Base-by-base conservation (phyloP, 345 rosid species). In the Acer negundo region DNA sequence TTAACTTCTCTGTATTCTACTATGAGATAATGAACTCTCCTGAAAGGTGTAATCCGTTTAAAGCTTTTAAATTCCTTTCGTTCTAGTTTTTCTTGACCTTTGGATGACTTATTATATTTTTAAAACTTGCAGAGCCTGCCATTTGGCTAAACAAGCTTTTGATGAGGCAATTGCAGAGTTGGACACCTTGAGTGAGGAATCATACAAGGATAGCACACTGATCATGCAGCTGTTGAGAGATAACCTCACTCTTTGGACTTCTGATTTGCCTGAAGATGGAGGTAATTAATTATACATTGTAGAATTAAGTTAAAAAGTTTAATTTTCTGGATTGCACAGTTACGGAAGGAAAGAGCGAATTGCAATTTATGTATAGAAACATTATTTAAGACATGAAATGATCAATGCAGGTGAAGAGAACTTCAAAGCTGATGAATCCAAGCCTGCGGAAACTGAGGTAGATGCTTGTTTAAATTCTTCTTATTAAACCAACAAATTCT, bases 21-120 rank as follows among this genome's bases (percentile, higher is more conserved):
- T 94, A 96, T 69, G 99, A 96, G 90, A 96, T 96, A 77, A 91
- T 96, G 98, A 96, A 94, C 82, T 96, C 99, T 77, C 99, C 97
- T n/a, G 99, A 95, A 84, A 93, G 97, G 98, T 88, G 46, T 20
- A 42, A 40, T 44, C 24, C 6, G 0, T 40, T 22, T 62, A 56
- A 65, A 44, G 67, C 28, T 64, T 13, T 13, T 15, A 19, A 63
- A n/a, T 42, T 17, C 7, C 8, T 26, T 62, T 4, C 17, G 10
- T 19, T 53, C n/a, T 70, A 4, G 28, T 64, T 49, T n/a, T 40
- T 23, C 7, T 82, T 38, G 28, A 68, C 44, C 58, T 65, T 64
- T 16, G n/a, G 9, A 46, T 62, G 72, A 72, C 28, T 5, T 23
- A 0, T 65, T 65, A 40, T 71, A 46, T 65, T 69, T 5, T 59